Base-by-base conservation (phyloP, 371 early-diverging fungal species). In the Encephalitozoon cuniculi region DNA sequence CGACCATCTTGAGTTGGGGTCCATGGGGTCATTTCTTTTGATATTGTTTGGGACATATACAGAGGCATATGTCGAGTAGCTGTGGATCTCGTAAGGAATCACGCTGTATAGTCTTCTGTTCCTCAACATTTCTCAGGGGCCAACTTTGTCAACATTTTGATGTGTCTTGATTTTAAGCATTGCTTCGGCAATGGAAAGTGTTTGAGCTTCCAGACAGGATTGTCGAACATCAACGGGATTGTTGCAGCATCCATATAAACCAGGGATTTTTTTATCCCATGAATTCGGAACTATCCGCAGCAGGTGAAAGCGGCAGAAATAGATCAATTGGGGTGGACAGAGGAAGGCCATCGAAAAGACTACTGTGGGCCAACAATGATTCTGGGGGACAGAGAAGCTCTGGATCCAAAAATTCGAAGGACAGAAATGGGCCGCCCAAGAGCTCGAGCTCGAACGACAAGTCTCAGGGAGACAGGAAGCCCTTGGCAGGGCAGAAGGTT, bases 1-100 rank as follows among this genome's bases (percentile, higher is more conserved):
- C 34, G 91, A 89, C 94, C 94, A 93, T 32, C 94, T 86, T 40
- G 91, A 91, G n/a, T 79, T 77, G 79, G 85, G 86, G 79, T 93
- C 91, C 25, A 84, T 80, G 3, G 92, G 91, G 23, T 88, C 88
- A 78, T 90, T 87, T 12, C 87, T 85, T 78, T 86, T 83, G 76
- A 93, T 90, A 76, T 92, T 88, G 64, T 85, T 84, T 52, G 94
- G 92, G 66, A 89, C 88, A 77, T 90, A 92, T 25, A 82, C 80
- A 0, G 91, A 88, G 0, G 91, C 89, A 76, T 90, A 89, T 21
- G 90, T 89, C 0, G 91, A 91, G 79, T 84, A 89, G 30, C 28
- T n/a, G 18, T 71, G 37, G n/a, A 71, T 71, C 41, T 37, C 59
- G 21, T 71, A 71, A 11, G 55, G 52, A 32, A 69, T 69, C 7